phyloP scores from a whole-genome alignment of 495 filamentous ascomycete species.

The Hyaloscypha finlandica region DNA sequence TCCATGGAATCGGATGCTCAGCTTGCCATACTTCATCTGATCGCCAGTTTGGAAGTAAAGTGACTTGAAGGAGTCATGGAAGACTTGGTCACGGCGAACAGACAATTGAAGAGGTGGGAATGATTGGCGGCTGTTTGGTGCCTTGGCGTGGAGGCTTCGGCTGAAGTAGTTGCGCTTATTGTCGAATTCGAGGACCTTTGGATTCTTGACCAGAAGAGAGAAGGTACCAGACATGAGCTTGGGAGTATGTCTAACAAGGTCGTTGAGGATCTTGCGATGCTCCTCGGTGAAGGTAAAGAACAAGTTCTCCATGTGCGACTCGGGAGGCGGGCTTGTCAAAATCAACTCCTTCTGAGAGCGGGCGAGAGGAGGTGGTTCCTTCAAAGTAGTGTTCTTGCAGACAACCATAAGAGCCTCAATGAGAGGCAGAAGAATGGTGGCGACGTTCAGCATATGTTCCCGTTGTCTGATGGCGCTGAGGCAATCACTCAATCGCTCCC shows the following conservation, averaged over 20 bases:
- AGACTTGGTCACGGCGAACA: conserved; percentile 92
- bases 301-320: conserved; percentile 79
- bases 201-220: conserved; percentile 93
- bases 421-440: conserved; percentile 88
- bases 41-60: conserved; percentile 93
- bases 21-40: conserved; percentile 97
- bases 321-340: conserved; percentile 74
- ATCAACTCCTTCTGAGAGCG: conserved; percentile 62
- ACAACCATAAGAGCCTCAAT: conserved; percentile 99
- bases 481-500: conserved; percentile 93
- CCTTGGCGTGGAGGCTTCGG: conserved; percentile 81
- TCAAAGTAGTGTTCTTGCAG: conserved; percentile 91
- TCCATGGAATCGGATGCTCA: conserved; percentile 95
- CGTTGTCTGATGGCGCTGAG: conserved; percentile 83
- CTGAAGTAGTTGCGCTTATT: conserved; percentile 99
- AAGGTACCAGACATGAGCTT: conserved; percentile 99
- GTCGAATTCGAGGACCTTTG: conserved; percentile 98
- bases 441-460: conserved; percentile 94
- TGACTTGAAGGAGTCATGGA: conserved; percentile 96
- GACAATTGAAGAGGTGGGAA: conserved; percentile 79
- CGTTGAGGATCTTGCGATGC: conserved; percentile 96
- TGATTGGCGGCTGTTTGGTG: conserved; percentile 53
- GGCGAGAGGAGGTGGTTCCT: conserved; percentile 49
- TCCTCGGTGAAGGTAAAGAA: conserved; percentile 99
- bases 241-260: conserved; percentile 93